Evolutionary conservation across 2,329 filamentous ascomycete species (phyloP), one percentile per base, ranked within the genome.

Genomic region (Camptophora hylomeconis): DNA sequence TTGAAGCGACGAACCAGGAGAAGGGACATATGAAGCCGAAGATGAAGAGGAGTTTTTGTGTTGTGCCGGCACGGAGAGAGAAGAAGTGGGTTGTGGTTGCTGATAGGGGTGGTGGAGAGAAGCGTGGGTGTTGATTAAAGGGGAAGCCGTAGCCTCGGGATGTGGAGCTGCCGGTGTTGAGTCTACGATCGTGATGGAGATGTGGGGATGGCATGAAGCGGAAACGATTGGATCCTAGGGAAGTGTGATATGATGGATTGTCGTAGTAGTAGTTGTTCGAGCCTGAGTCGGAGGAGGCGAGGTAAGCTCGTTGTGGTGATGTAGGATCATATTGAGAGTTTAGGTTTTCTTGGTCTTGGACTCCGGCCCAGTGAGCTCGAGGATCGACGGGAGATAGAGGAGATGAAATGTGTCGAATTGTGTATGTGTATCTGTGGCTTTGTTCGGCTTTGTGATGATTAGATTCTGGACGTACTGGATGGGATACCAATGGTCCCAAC

Each of bases 21-120:
- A 83, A 65, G 5, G 81, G 83, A 46, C 83, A 72, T 25, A 87
- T 58, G 46, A 92, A 92, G 14, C 83, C 83, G 25, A 77, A 22
- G 31, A 75, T 71, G 54, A 92, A 92, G 26, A 81, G 59, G 29
- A 78, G 60, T 17, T 87, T 67, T 52, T 92, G 83, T 25, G 73
- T 57, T 46, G 86, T 86, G n/a, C n/a, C n/a, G n/a, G n/a, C n/a
- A 37, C 79, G 69, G 38, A 69, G 68, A 28, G 74, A 75, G 38
- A 78, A 63, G 3, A 71, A 47, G 10, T 68, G 65, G 19, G 67
- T 69, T 20, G 73, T 70, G 3, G 68, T 68, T n/a, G n/a, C n/a
- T n/a, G n/a, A n/a, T n/a, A n/a, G n/a, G n/a, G n/a, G n/a, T n/a
- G n/a, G n/a, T n/a, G n/a, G n/a, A n/a, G n/a, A n/a, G n/a, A n/a